Conservation (phyloP, 2,329 filamentous ascomycete species). For the Fusarium paranaense region DNA sequence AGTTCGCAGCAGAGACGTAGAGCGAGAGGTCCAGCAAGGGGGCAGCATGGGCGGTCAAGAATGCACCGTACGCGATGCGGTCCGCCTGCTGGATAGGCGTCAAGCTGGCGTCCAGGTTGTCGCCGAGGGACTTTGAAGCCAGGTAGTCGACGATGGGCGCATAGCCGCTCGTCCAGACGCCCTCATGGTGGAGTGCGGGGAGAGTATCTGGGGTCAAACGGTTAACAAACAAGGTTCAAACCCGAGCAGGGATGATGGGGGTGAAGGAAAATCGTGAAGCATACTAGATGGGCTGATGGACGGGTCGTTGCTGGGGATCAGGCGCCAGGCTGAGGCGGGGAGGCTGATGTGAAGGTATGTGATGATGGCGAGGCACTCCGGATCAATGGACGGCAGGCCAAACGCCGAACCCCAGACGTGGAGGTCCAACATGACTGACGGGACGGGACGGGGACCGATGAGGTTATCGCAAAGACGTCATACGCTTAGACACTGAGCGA, state of each 20-base stretch:
- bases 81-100: constrained; percentile 58
- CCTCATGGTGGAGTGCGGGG: constrained; percentile 64
- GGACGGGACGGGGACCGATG: neutral
- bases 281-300: constrained; percentile 77
- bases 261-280: constrained; percentile 46
- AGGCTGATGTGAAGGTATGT: constrained; percentile 78
- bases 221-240: constrained; percentile 38
- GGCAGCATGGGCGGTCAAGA: constrained; percentile 79
- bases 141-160: constrained; percentile 70
- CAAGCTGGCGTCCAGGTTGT: constrained; percentile 55
- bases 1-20: constrained; percentile 92
- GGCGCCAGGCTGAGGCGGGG: constrained; percentile 70
- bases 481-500: constrained; percentile 6
- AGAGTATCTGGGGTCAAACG: constrained; percentile 59
- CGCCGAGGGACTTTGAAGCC: constrained; percentile 49
- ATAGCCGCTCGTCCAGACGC: constrained; percentile 70
- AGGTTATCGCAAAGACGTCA: constrained; percentile 28
- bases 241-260: constrained; percentile 13
- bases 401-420: constrained; percentile 94
- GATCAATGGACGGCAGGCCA: constrained; percentile 87
- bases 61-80: constrained; percentile 69
- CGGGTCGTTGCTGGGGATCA: constrained; percentile 80
- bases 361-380: constrained; percentile 88
- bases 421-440: constrained; percentile 66
- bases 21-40: constrained; percentile 87